Conservation (phyloP, 2,329 filamentous ascomycete species). For the Achaetomium macrosporum region DNA sequence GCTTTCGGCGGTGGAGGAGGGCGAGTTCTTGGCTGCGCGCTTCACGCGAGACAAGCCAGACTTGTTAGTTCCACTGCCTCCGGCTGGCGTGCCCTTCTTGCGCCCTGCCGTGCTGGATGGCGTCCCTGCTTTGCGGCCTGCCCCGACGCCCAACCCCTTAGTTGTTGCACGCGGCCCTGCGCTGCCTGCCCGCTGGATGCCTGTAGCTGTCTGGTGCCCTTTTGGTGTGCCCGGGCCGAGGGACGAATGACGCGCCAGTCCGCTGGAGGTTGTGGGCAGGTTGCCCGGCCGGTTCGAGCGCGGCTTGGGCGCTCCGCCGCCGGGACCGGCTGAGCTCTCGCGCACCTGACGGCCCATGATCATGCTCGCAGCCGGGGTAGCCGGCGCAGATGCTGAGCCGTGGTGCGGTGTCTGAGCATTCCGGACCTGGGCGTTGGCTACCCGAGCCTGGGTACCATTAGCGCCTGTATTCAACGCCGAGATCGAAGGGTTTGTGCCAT, state of each 20-base stretch:
- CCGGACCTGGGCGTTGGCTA: conserved; percentile 43
- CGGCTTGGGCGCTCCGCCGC: conserved; percentile 24
- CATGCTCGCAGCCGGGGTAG: conserved; percentile 56
- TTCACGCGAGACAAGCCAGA: conserved; percentile 60
- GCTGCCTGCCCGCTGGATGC: conserved; percentile 44
- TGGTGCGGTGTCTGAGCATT: conserved; percentile 44
- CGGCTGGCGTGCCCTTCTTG: conserved; percentile 41
- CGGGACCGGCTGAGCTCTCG: conserved; percentile 51
- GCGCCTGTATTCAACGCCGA: conserved; percentile 34
- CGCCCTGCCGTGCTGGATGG: conserved; percentile 36
- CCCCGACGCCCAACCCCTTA: conserved; percentile 38
- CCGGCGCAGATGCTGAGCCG: conserved; percentile 51
- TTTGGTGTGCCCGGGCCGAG: conserved; percentile 59
- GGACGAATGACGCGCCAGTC: conserved; percentile 56
- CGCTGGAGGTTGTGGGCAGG: conserved; percentile 48
- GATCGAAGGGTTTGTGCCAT: conserved; percentile 35
- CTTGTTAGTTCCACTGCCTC: conserved; percentile 38
- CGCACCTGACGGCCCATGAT: conserved; percentile 52
- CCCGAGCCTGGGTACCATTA: conserved; percentile 39
- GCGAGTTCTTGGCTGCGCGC: conserved; percentile 54
- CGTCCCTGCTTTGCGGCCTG: conserved; percentile 43
- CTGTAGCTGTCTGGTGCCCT: conserved; percentile 28
- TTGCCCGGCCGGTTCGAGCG: conserved; percentile 44
- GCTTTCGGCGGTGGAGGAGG: conserved; percentile 57
- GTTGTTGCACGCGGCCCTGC: conserved; percentile 50